These are phyloP conservation scores for Jasminum sambac DNA, from an alignment of 257 asterid species.

Conservation along the genomic window DNA sequence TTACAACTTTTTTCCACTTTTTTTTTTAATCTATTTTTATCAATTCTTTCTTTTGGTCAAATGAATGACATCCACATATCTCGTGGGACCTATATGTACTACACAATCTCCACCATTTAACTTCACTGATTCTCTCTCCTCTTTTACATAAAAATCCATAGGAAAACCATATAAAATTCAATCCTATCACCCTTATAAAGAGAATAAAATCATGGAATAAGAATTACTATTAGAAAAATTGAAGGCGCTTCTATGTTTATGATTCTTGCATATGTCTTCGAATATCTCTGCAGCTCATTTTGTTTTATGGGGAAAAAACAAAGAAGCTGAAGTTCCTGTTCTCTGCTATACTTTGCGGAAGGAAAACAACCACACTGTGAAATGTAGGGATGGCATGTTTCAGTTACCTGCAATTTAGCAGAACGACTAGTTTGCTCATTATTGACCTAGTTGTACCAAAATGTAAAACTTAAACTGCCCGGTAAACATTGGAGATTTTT, in stretches of 20 bases:
- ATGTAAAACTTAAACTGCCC: background rate
- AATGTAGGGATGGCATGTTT: background rate
- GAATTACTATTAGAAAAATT: background rate
- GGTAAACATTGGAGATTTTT: background rate
- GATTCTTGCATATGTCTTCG: background rate
- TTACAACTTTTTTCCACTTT: no score
- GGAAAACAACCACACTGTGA: background rate
- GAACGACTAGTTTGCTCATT: background rate
- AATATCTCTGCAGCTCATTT: background rate
- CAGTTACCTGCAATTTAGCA: conserved; percentile 1
- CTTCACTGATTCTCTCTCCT: no score
- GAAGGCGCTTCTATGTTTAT: background rate
- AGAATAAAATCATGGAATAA: background rate
- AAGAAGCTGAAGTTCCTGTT: background rate
- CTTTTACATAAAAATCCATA: no score
- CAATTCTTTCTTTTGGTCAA: no score
- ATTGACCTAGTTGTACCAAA: background rate
- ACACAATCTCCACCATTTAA: no score
- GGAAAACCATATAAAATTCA: no score
- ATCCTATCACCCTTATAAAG: no score
- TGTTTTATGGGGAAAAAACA: background rate
- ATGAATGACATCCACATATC: no score
- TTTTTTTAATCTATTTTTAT: no score
- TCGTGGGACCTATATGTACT: no score
- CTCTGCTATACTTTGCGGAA: background rate